phyloP scores from a whole-genome alignment of 768 basidiomycete species.

The button mushroom (Agaricus bisporus) region DNA sequence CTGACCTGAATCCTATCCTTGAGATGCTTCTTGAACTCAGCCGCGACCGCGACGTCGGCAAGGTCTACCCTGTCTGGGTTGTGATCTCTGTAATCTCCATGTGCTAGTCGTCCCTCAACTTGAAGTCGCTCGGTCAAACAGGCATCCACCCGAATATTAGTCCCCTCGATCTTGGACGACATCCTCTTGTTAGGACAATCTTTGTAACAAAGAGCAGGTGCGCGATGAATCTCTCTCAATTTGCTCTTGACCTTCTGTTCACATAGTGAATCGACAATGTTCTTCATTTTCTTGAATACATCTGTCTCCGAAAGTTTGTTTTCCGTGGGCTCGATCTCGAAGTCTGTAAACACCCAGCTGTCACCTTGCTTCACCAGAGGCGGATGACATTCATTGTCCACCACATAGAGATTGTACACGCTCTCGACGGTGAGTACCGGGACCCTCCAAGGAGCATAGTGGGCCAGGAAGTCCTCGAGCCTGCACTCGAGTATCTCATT shows the following conservation, averaged over 20 bases:
- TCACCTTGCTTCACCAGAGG: too few species aligned
- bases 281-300: neutral
- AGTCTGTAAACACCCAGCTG: neutral
- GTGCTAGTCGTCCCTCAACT: neutral
- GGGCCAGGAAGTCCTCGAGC: neutral
- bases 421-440: neutral
- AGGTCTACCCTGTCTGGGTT: neutral
- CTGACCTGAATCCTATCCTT: neutral
- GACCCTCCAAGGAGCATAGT: neutral
- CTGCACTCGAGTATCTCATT: neutral
- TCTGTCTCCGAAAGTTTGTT: neutral
- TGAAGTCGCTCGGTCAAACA: too few species aligned
- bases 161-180: neutral
- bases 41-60: neutral
- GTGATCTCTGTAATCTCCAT: too few species aligned
- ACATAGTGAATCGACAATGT: neutral
- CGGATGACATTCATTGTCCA: neutral
- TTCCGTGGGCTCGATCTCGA: neutral
- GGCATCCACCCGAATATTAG: neutral
- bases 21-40: neutral
- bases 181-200: neutral
- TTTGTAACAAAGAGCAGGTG: neutral
- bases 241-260: neutral
- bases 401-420: neutral
- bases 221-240: neutral